Percentiles rank a stretch among this genome's conserved stretches.
phyloP scores from a whole-genome alignment of 768 basidiomycete species.

The Hygrocybe punicea region DNA sequence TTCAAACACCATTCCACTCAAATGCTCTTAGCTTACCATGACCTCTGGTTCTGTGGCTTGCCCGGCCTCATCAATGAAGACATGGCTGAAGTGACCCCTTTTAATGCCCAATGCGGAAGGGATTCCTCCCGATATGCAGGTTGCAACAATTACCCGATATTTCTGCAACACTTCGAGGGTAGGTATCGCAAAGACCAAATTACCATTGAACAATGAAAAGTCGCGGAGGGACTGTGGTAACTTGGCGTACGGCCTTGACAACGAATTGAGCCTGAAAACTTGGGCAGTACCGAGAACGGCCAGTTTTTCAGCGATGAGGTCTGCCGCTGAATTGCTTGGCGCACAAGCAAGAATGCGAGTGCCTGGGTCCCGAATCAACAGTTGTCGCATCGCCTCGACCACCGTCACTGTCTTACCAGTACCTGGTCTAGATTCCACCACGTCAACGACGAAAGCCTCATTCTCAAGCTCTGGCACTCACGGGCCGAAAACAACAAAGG shows the following conservation, averaged over 20 bases:
- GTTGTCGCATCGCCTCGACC: conserved; percentile 59
- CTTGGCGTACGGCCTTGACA: conserved; percentile 37
- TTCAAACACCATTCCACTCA: not conserved
- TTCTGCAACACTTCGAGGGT: conserved; percentile 34
- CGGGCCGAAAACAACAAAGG: conserved; percentile 66
- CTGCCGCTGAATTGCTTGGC: conserved; percentile 66
- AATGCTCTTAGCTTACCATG: conserved; percentile 23
- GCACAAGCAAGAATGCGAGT: conserved; percentile 60
- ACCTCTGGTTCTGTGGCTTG: conserved; percentile 60
- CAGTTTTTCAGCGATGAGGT: conserved; percentile 51
- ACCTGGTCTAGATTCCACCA: conserved; percentile 42
- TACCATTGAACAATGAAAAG: conserved; percentile 42
- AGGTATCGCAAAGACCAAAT: conserved; percentile 47
- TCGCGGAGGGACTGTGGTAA: conserved; percentile 37
- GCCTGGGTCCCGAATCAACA: conserved; percentile 40
- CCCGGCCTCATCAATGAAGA: conserved; percentile 64
- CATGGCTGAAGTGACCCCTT: conserved; percentile 56
- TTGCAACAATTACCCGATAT: conserved; percentile 55
- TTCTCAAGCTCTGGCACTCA: conserved; percentile 30
- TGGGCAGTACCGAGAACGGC: conserved; percentile 30
- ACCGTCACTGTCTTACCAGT: conserved; percentile 69
- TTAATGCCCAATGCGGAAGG: conserved; percentile 47
- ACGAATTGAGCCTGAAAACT: conserved; percentile 55
- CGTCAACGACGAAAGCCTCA: not conserved
- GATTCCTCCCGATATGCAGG: conserved; percentile 52